Conservation (phyloP, 2,329 filamentous ascomycete genomes). For the Diaporthe aspalathi region DNA sequence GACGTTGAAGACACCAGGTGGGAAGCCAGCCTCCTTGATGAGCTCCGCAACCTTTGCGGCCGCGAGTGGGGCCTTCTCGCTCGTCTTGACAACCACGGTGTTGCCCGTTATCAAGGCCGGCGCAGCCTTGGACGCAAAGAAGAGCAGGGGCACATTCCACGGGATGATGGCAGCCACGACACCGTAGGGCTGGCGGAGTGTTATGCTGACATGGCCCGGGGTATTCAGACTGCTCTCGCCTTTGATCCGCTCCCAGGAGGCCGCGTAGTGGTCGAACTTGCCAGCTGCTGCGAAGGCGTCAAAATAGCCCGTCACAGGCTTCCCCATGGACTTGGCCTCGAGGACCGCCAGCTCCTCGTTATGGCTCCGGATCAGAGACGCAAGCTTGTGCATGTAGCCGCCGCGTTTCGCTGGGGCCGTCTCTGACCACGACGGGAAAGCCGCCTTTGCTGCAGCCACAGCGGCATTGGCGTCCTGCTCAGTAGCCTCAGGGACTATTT, state of each 20-base stretch:
- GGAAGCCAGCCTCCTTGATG: slow-evolving; percentile 78
- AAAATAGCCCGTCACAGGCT: slow-evolving; percentile 53
- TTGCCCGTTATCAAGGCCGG: slow-evolving; percentile 62
- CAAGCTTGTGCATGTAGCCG: slow-evolving; percentile 57
- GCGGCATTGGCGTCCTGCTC: slow-evolving; percentile 55
- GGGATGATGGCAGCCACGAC: slow-evolving; percentile 68
- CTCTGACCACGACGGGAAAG: slow-evolving; percentile 59
- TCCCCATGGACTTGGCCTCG: slow-evolving; percentile 59
- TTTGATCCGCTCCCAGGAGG: slow-evolving; percentile 55
- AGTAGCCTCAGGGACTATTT: slow-evolving; percentile 57
- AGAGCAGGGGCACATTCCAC: slow-evolving; percentile 64
- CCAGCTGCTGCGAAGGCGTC: slow-evolving; percentile 51
- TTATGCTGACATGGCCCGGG: slow-evolving; percentile 58
- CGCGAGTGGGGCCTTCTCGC: slow-evolving; percentile 65
- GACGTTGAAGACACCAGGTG: slow-evolving; percentile 79
- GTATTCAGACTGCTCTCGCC: slow-evolving; percentile 61
- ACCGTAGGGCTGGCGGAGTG: slow-evolving; percentile 62
- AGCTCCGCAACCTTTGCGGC: slow-evolving; percentile 58
- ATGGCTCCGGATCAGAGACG: slow-evolving; percentile 54
- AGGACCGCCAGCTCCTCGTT: slow-evolving; percentile 57
- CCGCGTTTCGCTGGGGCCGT: slow-evolving; percentile 54
- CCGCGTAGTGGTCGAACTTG: slow-evolving; percentile 55
- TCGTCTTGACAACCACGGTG: slow-evolving; percentile 64
- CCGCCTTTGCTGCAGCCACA: slow-evolving; percentile 56
- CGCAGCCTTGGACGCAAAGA: slow-evolving; percentile 60